Evolutionary conservation across 148 eudicot genomes (phyloP).

Genomic region (Persicaria tinctoria): DNA sequence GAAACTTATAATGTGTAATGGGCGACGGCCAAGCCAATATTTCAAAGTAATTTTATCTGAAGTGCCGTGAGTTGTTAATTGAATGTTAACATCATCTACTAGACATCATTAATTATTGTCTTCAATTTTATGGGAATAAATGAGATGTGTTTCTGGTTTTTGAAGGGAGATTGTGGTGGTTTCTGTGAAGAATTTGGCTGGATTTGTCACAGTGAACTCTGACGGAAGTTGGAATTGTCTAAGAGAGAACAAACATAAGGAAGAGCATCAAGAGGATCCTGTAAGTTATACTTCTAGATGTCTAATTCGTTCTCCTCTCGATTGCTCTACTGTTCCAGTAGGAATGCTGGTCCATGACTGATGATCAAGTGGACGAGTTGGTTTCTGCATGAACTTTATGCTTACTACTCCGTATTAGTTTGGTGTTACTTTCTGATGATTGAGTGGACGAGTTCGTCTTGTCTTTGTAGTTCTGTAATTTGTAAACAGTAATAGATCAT

Average conservation of each 20-base stretch:
- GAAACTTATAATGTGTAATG: no score
- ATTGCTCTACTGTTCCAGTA: neutral
- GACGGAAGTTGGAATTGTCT: slow-evolving; percentile 80
- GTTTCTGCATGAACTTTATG: neutral
- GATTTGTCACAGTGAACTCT: slow-evolving; percentile 49
- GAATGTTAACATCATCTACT: neutral
- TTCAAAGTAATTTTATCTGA: neutral
- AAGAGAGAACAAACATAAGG: slow-evolving; percentile 42
- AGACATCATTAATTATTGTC: neutral
- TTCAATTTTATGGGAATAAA: neutral
- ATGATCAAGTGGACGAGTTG: neutral
- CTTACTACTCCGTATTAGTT: neutral
- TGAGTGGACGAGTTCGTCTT: neutral
- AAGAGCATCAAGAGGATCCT: slow-evolving; percentile 61
- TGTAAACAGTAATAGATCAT: neutral
- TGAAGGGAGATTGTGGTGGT: slow-evolving; percentile 65
- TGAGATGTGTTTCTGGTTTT: neutral
- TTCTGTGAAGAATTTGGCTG: slow-evolving; percentile 56
- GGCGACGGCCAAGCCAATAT: neutral
- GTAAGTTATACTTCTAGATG: slow-evolving; percentile 31
- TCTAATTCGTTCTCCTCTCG: slow-evolving; percentile 2
- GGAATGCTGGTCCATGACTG: neutral
- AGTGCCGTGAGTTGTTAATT: neutral
- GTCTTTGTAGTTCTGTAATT: neutral
- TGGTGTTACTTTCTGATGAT: neutral